A percentile compares a stretch with the other conserved stretches of the same genome.
Evolutionary conservation across 2,329 filamentous ascomycete species (phyloP).

Genomic region (Hypoxylon sp.): DNA sequence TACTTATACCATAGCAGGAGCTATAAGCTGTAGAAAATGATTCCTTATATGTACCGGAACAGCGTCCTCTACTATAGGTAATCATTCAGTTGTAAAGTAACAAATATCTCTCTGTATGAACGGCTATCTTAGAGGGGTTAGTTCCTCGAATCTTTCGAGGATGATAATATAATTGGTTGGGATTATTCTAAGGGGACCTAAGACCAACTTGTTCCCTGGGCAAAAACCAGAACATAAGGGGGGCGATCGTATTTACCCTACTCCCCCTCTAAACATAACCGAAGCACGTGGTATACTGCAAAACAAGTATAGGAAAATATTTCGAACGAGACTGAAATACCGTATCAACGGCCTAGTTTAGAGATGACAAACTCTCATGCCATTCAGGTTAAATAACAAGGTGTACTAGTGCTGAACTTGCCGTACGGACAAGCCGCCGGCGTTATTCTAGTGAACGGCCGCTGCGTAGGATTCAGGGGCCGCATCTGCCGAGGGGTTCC

Average conservation of each 20-base stretch:
- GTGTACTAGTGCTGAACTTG: background rate
- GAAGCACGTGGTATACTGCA: background rate
- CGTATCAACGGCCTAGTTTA: background rate
- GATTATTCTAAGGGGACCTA: background rate
- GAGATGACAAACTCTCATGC: background rate
- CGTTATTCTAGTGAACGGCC: background rate
- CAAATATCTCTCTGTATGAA: background rate
- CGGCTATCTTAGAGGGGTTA: background rate
- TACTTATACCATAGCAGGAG: background rate
- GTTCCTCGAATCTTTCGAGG: background rate
- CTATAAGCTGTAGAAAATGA: background rate
- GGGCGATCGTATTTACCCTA: too few species aligned
- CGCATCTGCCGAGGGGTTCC: constrained; percentile 43
- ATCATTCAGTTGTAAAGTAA: background rate
- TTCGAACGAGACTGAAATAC: background rate
- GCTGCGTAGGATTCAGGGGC: constrained; percentile 12
- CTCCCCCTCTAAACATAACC: background rate
- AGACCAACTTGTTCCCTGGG: background rate
- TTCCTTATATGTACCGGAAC: background rate
- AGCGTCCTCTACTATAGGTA: background rate
- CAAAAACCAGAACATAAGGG: background rate
- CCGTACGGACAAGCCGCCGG: background rate
- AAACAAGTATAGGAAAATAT: background rate
- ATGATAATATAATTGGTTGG: background rate
- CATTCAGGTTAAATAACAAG: background rate